A percentile compares a stretch with the other conserved stretches of the same genome.
Conservation (phyloP, 177 flowering plant species). For the Vitis hybrid region DNA sequence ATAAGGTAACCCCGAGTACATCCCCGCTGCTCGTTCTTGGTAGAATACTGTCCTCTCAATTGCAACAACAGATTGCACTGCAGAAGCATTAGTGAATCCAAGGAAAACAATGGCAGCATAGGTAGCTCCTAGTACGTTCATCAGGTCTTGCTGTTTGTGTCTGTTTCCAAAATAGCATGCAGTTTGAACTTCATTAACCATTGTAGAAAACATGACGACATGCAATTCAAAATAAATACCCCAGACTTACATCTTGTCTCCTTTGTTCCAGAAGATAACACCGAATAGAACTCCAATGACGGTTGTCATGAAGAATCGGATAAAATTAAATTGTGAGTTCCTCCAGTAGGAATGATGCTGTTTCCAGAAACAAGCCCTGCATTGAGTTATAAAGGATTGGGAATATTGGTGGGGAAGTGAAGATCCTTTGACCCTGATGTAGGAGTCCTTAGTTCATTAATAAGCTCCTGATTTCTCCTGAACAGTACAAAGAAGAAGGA, state of each 20-base stretch:
- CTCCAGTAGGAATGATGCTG: conserved; percentile 42
- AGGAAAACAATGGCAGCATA: conserved; percentile 30
- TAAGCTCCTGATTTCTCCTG: conserved; percentile 33
- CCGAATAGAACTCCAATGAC: conserved; percentile 28
- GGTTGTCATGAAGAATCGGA: conserved; percentile 27
- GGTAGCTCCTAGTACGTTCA: conserved; percentile 28
- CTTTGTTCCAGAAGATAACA: conserved; percentile 29
- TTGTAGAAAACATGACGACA: not conserved
- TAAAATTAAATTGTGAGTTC: conserved; percentile 29
- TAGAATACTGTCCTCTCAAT: conserved; percentile 40
- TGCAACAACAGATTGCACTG: conserved; percentile 28
- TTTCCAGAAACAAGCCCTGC: conserved; percentile 36
- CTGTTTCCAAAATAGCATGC: conserved; percentile 4
- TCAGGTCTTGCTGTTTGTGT: conserved; percentile 21
- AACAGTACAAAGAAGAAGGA: not conserved
- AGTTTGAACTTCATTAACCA: not conserved
- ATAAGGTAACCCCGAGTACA: conserved; percentile 38
- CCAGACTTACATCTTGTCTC: conserved; percentile 16
- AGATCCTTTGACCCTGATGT: conserved; percentile 24
- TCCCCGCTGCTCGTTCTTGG: conserved; percentile 42
- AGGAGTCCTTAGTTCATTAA: conserved; percentile 27
- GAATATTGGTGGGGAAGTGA: conserved; percentile 31
- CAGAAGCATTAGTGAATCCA: conserved; percentile 25
- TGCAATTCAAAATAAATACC: too few relatives aligned
- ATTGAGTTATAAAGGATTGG: conserved; percentile 26